Evolutionary conservation across 805 yeast species (phyloP), one percentile per base, ranked within the genome.

Genomic region (Kuraishia borneana): DNA sequence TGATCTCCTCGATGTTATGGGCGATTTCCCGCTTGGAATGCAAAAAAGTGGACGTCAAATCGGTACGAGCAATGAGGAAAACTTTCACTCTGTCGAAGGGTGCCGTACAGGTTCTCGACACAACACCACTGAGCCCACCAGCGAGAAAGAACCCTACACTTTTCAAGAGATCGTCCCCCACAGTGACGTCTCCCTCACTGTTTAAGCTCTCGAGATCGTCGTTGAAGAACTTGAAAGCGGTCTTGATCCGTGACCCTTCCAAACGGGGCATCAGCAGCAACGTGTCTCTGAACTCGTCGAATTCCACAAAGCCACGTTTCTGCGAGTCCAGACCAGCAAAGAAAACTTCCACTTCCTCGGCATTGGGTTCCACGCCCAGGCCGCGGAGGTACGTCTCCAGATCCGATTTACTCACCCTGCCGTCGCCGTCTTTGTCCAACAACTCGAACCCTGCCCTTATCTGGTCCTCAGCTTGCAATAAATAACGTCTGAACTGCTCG

Each of bases 41-140:
- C 31, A 82, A 54, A 5, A 81, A 59, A 0, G 85, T 80, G 3
- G 88, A 78, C 0, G 83, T 67, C 30, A 82, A 58, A 51, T 82
- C 94, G 1, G 95, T 79, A 53, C 95, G 72, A 1, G 97, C 96
- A 47, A 92, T 92, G 33, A 92, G 61, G 46, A 83, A 92, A 10
- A 92, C 97, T 53, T 92, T 92, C 17, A 92, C 73, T 52, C 98
- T 71, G 55, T 92, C 98, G 42, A 92, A 83, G 8, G 98, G 98
- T 0, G 97, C 98, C 0, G 98, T 92, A 46, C 92, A 81, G 0
- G 97, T 87, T 58, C 98, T 75, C 10, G 96, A 85, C 3, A 92
- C 81, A 2, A 89, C 98, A 2, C 98, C 98, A 2, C 96, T 83
- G 16, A 88, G 55, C 0, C 98, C 98, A 26, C 98, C 98, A 2